phyloP scores from a whole-genome alignment of 352 stramenopile species.

The Plasmopara viticola region DNA sequence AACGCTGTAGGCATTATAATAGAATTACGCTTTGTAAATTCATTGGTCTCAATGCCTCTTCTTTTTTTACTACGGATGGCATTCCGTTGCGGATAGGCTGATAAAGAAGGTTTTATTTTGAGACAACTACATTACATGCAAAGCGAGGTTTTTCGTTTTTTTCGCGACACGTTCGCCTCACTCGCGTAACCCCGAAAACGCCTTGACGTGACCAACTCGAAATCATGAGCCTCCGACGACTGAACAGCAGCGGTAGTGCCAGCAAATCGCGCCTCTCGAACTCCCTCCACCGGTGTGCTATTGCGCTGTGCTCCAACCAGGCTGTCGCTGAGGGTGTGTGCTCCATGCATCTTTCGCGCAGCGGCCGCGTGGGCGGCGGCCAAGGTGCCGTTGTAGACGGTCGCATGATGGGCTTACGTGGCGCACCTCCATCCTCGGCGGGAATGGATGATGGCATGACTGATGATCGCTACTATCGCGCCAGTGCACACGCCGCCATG shows the following conservation, averaged over 20 bases:
- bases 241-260: constrained; percentile 6
- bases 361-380: constrained; percentile 17
- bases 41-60: too few relatives aligned
- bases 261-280: constrained; percentile 28
- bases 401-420: constrained; percentile 9
- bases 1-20: too few relatives aligned
- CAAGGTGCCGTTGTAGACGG: constrained; percentile 16
- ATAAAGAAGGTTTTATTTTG: too few relatives aligned
- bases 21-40: too few relatives aligned
- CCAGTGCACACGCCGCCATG: constrained; percentile 44
- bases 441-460: constrained; percentile 24
- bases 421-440: constrained; percentile 7
- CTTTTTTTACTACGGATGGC: too few relatives aligned
- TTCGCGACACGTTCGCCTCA: constrained; percentile 1
- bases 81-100: too few relatives aligned
- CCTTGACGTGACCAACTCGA: not conserved
- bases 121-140: too few relatives aligned
- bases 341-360: constrained; percentile 63
- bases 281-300: constrained; percentile 69
- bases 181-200: constrained; percentile 14
- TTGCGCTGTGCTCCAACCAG: constrained; percentile 72
- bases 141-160: constrained; percentile 16
- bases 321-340: constrained; percentile 71
- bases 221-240: constrained; percentile 23
- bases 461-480: constrained; percentile 52